Base-by-base conservation (phyloP, 192 early-diverging fungal genomes). In the Backusella circina region DNA sequence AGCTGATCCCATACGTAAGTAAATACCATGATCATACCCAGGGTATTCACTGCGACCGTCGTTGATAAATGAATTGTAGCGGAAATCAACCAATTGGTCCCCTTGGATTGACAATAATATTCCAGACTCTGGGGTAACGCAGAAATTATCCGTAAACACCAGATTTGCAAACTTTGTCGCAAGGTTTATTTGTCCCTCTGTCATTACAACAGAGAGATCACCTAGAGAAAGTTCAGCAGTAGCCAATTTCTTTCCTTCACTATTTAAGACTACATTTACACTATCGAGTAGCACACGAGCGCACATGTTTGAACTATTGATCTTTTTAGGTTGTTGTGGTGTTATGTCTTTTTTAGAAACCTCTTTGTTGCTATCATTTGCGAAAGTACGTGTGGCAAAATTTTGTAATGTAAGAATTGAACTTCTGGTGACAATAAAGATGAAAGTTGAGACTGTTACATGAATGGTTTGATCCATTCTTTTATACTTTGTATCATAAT, bases 361-460 rank as follows among this genome's bases (percentile, higher is more conserved):
- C 3, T 67, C 18, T 13, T 35, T 32, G 9, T 18, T 31, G 30
- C 1, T 35, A 67, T 67, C 65, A 16, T 31, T 67, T n/a, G 65
- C 10, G 67, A 92, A 95, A 8, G 93, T 93, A 47, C 88, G 88
- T 23, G 94, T 75, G 13, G 96, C 85, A 75, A 94, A 96, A 72
- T 95, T 92, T 80, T 97, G 96, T 13, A 95, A 80, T 9, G 88
- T 90, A 72, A 97, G 79, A n/a, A 99, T 91, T 67, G 88, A 89
- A 64, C 87, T 88, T 36, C 90, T 88, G 50, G 92, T 90, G 1
- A 95, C 83, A 68, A 94, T 88, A 57, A 96, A 75, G 16, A 89
- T 88, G 7, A 94, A 67, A 68, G 76, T 89, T 64, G 85, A 94
- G 71, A 84, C 84, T 33, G 77, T 83, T 1, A 96, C 86, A 39